phyloP scores from a whole-genome alignment of 306 rosid species.

The Inga leiocalycina region DNA sequence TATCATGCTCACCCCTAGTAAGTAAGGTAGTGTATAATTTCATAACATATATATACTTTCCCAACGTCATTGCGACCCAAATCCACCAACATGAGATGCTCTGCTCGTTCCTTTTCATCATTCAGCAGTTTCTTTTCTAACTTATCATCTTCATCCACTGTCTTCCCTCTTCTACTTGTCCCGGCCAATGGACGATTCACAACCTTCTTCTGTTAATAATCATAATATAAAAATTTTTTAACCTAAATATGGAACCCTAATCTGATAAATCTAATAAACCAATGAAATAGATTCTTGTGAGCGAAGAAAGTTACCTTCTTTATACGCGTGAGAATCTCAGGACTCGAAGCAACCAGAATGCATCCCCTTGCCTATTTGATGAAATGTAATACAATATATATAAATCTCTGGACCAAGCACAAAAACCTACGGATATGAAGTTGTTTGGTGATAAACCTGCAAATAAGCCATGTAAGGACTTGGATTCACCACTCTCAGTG shows the following conservation, averaged over 20 bases:
- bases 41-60: constrained; percentile 40
- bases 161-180: constrained; percentile 24
- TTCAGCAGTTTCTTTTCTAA: constrained; percentile 45
- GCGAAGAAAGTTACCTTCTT: background rate
- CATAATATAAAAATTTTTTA: background rate
- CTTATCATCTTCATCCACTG: constrained; percentile 40
- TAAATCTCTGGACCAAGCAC: background rate
- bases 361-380: background rate
- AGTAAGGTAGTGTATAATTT: background rate
- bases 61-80: constrained; percentile 60
- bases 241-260: background rate
- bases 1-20: too few relatives aligned
- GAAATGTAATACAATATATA: background rate
- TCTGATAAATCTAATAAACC: background rate
- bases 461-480: background rate
- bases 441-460: background rate
- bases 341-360: background rate
- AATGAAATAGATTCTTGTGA: background rate
- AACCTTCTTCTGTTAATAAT: constrained; percentile 43
- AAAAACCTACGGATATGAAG: background rate
- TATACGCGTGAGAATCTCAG: background rate
- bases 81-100: constrained; percentile 65
- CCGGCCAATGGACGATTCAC: constrained; percentile 66
- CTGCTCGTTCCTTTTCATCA: constrained; percentile 59
- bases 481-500: background rate